Conservation (phyloP, 768 basidiomycete genomes). For the Trametopsis cervina region DNA sequence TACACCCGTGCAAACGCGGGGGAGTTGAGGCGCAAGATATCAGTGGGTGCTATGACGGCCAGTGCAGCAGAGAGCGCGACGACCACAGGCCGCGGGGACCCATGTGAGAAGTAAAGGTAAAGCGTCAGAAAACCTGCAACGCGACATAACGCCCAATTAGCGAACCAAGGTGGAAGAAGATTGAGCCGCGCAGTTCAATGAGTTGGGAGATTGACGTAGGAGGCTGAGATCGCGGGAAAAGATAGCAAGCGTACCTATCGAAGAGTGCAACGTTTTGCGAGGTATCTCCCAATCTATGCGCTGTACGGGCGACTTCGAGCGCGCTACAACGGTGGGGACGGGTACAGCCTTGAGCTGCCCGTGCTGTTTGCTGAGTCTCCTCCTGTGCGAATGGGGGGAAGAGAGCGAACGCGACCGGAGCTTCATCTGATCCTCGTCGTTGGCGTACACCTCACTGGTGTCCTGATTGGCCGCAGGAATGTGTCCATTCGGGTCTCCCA, state of each 20-base stretch:
- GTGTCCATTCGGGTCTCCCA: background rate
- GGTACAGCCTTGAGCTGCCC: background rate
- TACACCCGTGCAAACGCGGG: constrained; percentile 62
- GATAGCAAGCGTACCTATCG: constrained; percentile 63
- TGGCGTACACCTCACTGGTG: background rate
- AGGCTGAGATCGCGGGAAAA: background rate
- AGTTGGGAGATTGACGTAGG: background rate
- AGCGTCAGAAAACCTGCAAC: constrained; percentile 54
- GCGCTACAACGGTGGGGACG: background rate
- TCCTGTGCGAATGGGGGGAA: background rate
- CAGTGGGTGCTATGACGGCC: constrained; percentile 62
- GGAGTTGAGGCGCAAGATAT: constrained; percentile 64
- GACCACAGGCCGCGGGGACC: constrained; percentile 45
- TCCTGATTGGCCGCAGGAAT: background rate
- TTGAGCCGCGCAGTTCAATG: background rate
- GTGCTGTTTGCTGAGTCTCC: no score
- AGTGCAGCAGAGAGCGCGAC: constrained; percentile 59
- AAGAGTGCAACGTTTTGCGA: constrained; percentile 79
- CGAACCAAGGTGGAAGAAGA: background rate
- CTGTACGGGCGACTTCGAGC: background rate
- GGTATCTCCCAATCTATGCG: constrained; percentile 84
- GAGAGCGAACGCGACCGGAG: background rate
- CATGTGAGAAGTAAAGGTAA: constrained; percentile 46
- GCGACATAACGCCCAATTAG: no score
- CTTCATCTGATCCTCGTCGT: background rate